phyloP scores from a whole-genome alignment of 345 rosid genomes.

The Trapa incisa region DNA sequence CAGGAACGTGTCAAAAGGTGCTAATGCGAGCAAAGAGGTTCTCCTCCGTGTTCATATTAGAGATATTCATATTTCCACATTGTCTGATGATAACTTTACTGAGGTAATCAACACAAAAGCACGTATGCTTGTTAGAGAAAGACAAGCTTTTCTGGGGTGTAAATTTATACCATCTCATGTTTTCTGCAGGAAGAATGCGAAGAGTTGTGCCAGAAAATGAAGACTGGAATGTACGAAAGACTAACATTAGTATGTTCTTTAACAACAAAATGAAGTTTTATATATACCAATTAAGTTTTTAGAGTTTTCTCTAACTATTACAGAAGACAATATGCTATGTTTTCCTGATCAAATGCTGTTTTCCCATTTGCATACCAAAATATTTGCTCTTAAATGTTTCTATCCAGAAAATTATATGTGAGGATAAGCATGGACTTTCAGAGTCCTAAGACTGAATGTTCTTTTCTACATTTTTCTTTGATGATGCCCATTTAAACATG shows the following conservation, averaged over 20 bases:
- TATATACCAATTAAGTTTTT: not conserved
- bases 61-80: constrained; percentile 44
- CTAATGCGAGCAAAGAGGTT: constrained; percentile 21
- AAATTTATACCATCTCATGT: not conserved
- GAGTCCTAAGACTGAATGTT: not conserved
- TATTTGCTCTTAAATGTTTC: not conserved
- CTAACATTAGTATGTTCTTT: constrained; percentile 53
- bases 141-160: not conserved
- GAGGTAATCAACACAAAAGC: constrained; percentile 32
- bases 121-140: too few species aligned
- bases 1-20: constrained; percentile 31
- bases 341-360: not conserved
- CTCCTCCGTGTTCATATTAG: constrained; percentile 55
- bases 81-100: constrained; percentile 67
- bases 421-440: not conserved
- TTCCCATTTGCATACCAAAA: not conserved
- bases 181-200: constrained; percentile 70
- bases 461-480: not conserved
- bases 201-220: constrained; percentile 49
- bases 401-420: not conserved
- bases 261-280: not conserved
- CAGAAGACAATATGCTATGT: not conserved
- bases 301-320: not conserved
- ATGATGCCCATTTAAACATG: not conserved
- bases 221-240: constrained; percentile 40